Evolutionary conservation across 768 basidiomycete genomes (phyloP), one percentile per base, ranked within the genome.

Genomic region (Rhodosporidiobolus sp.): DNA sequence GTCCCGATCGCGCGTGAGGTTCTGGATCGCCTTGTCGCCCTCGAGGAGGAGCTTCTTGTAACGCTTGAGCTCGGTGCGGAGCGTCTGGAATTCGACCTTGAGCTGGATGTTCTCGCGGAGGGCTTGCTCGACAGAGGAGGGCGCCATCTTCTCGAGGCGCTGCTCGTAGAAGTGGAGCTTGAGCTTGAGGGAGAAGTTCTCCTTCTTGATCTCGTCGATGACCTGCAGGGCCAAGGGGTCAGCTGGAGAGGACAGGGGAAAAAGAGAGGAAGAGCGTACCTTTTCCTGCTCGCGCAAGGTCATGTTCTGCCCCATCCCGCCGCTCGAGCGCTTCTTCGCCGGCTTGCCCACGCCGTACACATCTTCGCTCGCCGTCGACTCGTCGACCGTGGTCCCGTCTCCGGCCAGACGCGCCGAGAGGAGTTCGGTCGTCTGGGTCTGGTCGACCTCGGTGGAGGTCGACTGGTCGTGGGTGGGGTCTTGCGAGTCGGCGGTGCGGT

Each of bases 261-360:
- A 50, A 34, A n/a, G 20, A 67, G 24, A 43, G 8, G 38, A 14
- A 43, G 38, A 14, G 74, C 84, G 63, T 76, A 92, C 95, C 86
- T 97, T 95, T 82, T 98, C 94, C 81, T 99, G 95, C 80, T 98
- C 95, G 14, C 94, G 86, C 22, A 99, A 84, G 0, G 94, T 95
- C 76, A 96, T 85, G 24, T 84, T 69, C 68, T 77, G 77, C 28
- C 63, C 67, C 3, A 16, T 16, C 2, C 34, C 62, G 17, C 53
- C 14, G 24, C 48, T 57, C 45, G 52, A 22, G 19, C 55, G n/a
- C 38, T 55, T 60, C 52, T 69, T 46, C 60, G 48, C 28, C 35
- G 45, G 17, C 53, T 53, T 34, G 22, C 62, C 46, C 2, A 30
- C 28, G 30, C 61, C 54, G 28, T 62, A 50, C 30, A 61, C 8